Evolutionary conservation across 1,139 yeast species (phyloP).

Genomic region (Wickerhamiella pararugosa): DNA sequence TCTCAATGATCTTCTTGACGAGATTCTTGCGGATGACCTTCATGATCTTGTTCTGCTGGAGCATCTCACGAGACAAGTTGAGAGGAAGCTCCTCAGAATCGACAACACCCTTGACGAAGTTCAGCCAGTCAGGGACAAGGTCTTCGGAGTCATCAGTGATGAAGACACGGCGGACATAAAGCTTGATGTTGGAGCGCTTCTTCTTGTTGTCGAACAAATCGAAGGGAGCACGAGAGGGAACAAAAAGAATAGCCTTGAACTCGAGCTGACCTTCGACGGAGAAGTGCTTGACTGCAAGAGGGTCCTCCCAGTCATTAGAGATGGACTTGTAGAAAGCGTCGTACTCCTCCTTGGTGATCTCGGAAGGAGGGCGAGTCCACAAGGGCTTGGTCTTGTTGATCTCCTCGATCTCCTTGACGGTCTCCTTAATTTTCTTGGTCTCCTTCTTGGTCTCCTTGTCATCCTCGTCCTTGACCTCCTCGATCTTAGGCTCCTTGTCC

Average conservation of each 20-base stretch:
- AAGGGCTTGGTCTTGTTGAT: slow-evolving; percentile 98
- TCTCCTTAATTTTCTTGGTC: slow-evolving; percentile 75
- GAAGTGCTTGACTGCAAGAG: slow-evolving; percentile 98
- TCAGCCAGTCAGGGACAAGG: slow-evolving; percentile 97
- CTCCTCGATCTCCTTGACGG: slow-evolving; percentile 84
- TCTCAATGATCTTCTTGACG: slow-evolving; percentile 95
- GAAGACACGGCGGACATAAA: slow-evolving; percentile 98
- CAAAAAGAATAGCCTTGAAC: slow-evolving; percentile 92
- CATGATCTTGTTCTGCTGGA: slow-evolving; percentile 99
- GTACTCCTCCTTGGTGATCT: slow-evolving; percentile 96
- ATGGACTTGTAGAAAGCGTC: slow-evolving; percentile 98
- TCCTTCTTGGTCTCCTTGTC: slow-evolving; percentile 47
- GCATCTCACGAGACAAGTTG: slow-evolving; percentile 99
- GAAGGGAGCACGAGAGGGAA: slow-evolving; percentile 99
- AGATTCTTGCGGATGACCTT: slow-evolving; percentile 99
- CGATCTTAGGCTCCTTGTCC: slow-evolving; percentile 50
- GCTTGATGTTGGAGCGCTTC: slow-evolving; percentile 98
- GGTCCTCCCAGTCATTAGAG: slow-evolving; percentile 99
- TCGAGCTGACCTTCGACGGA: slow-evolving; percentile 99
- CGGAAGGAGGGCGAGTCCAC: slow-evolving; percentile 99
- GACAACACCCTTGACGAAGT: slow-evolving; percentile 97
- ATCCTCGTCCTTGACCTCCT: slow-evolving; percentile 49
- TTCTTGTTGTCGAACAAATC: slow-evolving; percentile 94
- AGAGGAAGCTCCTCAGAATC: slow-evolving; percentile 99
- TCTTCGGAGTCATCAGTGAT: slow-evolving; percentile 99